A percentile compares a stretch with the other conserved stretches of the same genome.
phyloP scores from a whole-genome alignment of 2,329 filamentous ascomycete genomes.

The Trichophyton benhamiae region DNA sequence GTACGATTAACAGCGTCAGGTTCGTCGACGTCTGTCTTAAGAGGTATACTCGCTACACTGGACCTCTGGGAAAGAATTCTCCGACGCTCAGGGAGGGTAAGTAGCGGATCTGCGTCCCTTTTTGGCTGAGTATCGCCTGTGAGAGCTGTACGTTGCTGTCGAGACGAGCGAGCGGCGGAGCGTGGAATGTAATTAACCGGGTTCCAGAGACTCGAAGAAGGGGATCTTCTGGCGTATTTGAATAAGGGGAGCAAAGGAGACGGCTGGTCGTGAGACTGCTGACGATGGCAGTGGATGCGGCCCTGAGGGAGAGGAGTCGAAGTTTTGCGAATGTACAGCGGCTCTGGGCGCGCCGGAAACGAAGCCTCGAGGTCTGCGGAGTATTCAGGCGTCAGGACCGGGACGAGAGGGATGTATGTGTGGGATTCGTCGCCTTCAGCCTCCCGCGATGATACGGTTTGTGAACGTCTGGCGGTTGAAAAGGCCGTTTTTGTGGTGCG shows the following conservation, averaged over 20 bases:
- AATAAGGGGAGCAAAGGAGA: neutral
- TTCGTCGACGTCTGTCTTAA: constrained; percentile 36
- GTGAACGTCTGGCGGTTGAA: constrained; percentile 14
- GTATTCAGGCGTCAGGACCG: constrained; percentile 6
- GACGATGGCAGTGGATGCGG: neutral
- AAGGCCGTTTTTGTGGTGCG: constrained; percentile 22
- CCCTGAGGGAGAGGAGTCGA: neutral
- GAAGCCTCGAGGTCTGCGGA: constrained; percentile 9
- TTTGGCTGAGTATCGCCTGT: constrained; percentile 15
- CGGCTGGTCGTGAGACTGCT: constrained; percentile 5
- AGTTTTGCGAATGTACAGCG: constrained; percentile 2
- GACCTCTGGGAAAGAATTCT: constrained; percentile 39
- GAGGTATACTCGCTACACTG: constrained; percentile 34
- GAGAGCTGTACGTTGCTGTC: constrained; percentile 21
- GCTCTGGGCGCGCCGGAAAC: constrained; percentile 7
- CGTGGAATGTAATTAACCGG: constrained; percentile 50
- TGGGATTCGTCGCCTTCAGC: constrained; percentile 23
- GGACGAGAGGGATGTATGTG: constrained; percentile 15
- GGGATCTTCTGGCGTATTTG: constrained; percentile 19
- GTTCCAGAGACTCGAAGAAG: constrained; percentile 46
- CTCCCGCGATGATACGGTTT: constrained; percentile 28
- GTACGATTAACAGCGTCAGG: constrained; percentile 37
- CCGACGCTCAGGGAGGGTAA: constrained; percentile 46
- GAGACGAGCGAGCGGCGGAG: constrained; percentile 34
- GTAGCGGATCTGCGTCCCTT: constrained; percentile 42